A percentile compares a stretch with the other conserved stretches of the same genome.
These are phyloP conservation scores for Caryocar brasiliense DNA, from an alignment of 441 rosid genomes.

Conservation along the genomic window DNA sequence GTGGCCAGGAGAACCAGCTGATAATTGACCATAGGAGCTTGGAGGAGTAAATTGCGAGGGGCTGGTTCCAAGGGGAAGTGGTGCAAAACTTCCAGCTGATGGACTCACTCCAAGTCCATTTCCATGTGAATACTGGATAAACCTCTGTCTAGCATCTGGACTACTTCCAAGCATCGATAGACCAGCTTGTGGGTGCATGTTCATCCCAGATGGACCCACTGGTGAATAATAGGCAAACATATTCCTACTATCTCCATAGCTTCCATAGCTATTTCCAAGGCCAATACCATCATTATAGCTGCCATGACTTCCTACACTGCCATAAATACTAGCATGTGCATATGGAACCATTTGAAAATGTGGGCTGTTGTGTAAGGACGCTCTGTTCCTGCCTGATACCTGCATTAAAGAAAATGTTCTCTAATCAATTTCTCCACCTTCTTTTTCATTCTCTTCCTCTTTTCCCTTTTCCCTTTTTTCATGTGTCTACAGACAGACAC, in stretches of 20 bases:
- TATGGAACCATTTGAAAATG: conserved; percentile 66
- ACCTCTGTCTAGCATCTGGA: conserved; percentile 81
- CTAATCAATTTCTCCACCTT: neutral
- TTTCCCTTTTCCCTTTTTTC: neutral
- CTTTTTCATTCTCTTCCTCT: no score
- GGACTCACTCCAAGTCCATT: conserved; percentile 88
- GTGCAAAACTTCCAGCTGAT: conserved; percentile 81
- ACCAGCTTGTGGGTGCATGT: conserved; percentile 67
- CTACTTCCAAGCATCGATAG: conserved; percentile 77
- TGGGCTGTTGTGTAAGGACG: conserved; percentile 68
- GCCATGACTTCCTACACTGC: conserved; percentile 93
- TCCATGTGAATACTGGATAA: conserved; percentile 71
- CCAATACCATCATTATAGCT: conserved; percentile 86
- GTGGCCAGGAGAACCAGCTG: conserved; percentile 86
- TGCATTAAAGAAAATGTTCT: conserved; percentile 19
- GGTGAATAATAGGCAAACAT: conserved; percentile 92
- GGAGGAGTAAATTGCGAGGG: conserved; percentile 98
- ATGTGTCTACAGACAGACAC: neutral
- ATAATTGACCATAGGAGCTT: conserved; percentile 50
- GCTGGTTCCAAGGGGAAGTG: conserved; percentile 92
- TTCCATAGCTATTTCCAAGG: conserved; percentile 83
- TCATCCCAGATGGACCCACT: conserved; percentile 72
- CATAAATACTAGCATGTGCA: conserved; percentile 76
- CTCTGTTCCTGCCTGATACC: conserved; percentile 69
- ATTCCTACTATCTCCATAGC: conserved; percentile 73